Evolutionary conservation across 192 early-diverging fungal species (phyloP).

Genomic region (Backusella macrospora): DNA sequence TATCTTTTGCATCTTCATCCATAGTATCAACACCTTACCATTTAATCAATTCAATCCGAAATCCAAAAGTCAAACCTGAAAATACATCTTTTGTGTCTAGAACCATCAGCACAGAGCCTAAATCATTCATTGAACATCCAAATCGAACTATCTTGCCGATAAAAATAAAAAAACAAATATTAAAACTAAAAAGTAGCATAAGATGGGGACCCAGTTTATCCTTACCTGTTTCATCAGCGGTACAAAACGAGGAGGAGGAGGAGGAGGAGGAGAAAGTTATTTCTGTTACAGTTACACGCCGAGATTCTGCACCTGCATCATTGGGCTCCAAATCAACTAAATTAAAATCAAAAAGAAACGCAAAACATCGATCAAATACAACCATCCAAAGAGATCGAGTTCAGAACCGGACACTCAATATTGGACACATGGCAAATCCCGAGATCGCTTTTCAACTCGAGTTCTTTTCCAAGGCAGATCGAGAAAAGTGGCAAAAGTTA

Average conservation of each 20-base stretch:
- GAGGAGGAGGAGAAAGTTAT: neutral
- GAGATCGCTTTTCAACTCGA: slow-evolving; percentile 1
- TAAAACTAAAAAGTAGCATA: neutral
- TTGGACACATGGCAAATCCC: neutral
- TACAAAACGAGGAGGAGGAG: neutral
- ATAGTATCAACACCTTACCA: neutral
- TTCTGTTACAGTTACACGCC: neutral
- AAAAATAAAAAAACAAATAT: neutral
- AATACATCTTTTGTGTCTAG: neutral
- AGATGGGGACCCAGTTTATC: neutral
- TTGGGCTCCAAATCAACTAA: neutral
- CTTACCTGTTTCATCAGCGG: slow-evolving; percentile 1
- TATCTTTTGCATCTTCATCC: slow-evolving; percentile 21
- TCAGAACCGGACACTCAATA: neutral
- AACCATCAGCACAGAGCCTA: neutral
- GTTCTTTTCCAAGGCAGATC: neutral
- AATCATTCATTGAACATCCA: neutral
- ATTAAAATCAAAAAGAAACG: neutral
- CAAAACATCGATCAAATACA: neutral
- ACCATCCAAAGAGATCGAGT: neutral
- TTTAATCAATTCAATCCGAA: neutral
- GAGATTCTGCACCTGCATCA: neutral
- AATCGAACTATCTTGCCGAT: neutral
- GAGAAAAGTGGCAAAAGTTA: slow-evolving; percentile 1
- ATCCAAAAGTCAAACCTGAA: neutral